Evolutionary conservation across 1,284 basidiomycete species (phyloP), one percentile per base, ranked within the genome.

Genomic region (Pyrrhoderma lamaoense): DNA sequence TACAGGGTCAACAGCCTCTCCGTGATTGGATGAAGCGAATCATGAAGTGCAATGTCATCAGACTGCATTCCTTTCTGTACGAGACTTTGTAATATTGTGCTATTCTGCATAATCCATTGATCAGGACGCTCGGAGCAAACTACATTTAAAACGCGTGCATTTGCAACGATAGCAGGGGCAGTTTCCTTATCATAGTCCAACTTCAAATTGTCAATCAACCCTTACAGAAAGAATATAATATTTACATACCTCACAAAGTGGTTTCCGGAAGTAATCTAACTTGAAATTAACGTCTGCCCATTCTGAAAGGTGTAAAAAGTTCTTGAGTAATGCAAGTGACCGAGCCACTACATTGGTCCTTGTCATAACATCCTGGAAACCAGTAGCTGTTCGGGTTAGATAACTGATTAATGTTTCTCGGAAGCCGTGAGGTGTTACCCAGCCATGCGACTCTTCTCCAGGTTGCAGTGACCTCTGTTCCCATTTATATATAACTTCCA

Each of bases 261-360:
- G 77, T 42, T 89, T 77, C 52, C 85, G 79, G 69, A 97, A 96
- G 67, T 86, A 96, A 48, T 85, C 82, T 42, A 98, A 71, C 59
- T 97, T 96, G 56, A 98, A 85, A 8, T 88, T 89, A 13, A 98
- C 92, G 62, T 95, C 93, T n/a, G 78, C 83, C 88, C 96, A 93
- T 14, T 92, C 92, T 47, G 79, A 80, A 0, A 87, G 82, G 1
- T 85, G 81, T 22, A 94, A 77, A 59, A 97, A 83, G 58, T 81
- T 75, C 61, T 88, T 84, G 54, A 99, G 75, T n/a, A 96, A 71
- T 3, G 76, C 70, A 47, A 97, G 73, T 0, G 92, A 91, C 55
- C 90, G 82, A 39, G 85, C 78, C 39, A 90, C 77, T 16, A 94
- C 73, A 18, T 77, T 75, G 19, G 71, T 74, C 51, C 80, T 79